Base-by-base conservation (phyloP, 331 rosid genomes). In the Saraca asoca region DNA sequence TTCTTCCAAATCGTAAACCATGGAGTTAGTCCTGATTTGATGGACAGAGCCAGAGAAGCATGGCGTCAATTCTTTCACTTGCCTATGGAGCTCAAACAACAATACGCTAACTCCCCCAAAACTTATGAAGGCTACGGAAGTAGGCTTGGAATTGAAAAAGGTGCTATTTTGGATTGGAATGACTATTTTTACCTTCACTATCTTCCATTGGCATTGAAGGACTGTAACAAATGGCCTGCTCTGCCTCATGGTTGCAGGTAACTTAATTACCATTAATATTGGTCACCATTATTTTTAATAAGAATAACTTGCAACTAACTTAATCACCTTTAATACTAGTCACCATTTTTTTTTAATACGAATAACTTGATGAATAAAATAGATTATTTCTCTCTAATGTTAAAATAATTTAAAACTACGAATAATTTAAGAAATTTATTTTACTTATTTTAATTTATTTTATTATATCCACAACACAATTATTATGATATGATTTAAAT, bases 121-220 rank as follows among this genome's bases (percentile, higher is more conserved):
- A 80, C 85, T 6, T 80, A 80, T 15, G 85, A 80, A 61, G 85
- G 85, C 0, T 80, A 80, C 46, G 85, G 85, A 43, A 76, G 81
- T 70, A 76, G 85, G 37, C 73, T 76, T 6, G 85, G 81, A 7
- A 59, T 80, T 14, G 64, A 80, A 18, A 80, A 76, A 12, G 81
- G 71, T 42, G 81, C 85, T 17, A 58, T 72, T 68, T 81, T 80
- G 38, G 85, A 80, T 57, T 80, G 81, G 85, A 76, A 81, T 66
- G 85, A 80, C 54, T 80, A 80, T 42, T 80, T 76, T 33, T 80
- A 11, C 41, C 81, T 80, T 33, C 85, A 80, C 52, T 76, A 68
- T 39, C 79, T 68, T 68, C 85, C 85, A 11, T 51, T 80, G 18
- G 7, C 51, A 0, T 56, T 80, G 64, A 80, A 80, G 54, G 81